Conservation (phyloP, 352 stramenopile genomes). For the Phytophthora podocarpi region DNA sequence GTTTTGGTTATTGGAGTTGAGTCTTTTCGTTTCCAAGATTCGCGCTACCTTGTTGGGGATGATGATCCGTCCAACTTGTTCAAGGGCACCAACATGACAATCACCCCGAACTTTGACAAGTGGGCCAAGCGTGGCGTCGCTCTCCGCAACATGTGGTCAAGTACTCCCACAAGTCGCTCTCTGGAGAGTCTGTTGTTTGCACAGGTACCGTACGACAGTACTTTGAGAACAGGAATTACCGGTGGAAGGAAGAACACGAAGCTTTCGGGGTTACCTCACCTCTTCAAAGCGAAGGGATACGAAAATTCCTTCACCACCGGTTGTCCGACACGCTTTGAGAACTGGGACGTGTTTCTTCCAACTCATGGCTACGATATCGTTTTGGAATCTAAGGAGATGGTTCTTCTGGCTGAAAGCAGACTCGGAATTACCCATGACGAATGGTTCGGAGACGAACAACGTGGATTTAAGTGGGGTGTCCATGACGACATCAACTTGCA, state of each 20-base stretch:
- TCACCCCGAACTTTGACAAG: conserved; percentile 48
- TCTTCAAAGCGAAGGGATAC: conserved; percentile 51
- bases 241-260: conserved; percentile 19
- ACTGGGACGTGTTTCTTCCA: conserved; percentile 46
- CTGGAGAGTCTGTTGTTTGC: conserved; percentile 52
- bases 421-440: conserved; percentile 31
- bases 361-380: conserved; percentile 49
- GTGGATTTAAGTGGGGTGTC: conserved; percentile 35
- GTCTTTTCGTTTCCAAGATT: conserved; percentile 55
- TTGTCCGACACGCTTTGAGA: conserved; percentile 34
- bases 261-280: conserved; percentile 44
- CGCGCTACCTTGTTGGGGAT: conserved; percentile 45
- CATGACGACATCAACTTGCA: conserved; percentile 54
- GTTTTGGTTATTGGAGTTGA: conserved; percentile 51
- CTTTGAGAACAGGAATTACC: conserved; percentile 29
- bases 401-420: conserved; percentile 24
- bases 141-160: conserved; percentile 59
- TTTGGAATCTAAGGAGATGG: conserved; percentile 27
- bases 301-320: conserved; percentile 46
- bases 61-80: conserved; percentile 37
- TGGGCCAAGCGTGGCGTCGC: conserved; percentile 47
- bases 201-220: conserved; percentile 44
- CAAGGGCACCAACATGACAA: conserved; percentile 16
- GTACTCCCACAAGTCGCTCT: conserved; percentile 48
- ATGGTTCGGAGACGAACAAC: conserved; percentile 19